Conservation (phyloP, 768 basidiomycete genomes). For the Mrakia gelida region DNA sequence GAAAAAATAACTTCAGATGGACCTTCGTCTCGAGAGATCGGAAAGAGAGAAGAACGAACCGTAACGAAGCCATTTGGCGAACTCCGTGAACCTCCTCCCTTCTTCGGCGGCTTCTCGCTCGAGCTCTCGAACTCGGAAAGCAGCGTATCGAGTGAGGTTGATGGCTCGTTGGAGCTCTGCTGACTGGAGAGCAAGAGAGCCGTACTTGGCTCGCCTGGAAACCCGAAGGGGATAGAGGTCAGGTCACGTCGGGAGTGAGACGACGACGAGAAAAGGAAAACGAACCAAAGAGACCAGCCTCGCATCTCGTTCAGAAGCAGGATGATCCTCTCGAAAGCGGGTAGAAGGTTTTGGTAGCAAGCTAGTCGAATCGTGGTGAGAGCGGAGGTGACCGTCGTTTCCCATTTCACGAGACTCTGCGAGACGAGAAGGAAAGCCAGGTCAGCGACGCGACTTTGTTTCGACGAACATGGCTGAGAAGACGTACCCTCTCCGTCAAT, state of each 20-base stretch:
- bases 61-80: constrained; percentile 37
- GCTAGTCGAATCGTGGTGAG: constrained; percentile 32
- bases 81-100: constrained; percentile 36
- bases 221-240: not conserved
- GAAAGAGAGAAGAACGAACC: constrained; percentile 30
- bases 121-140: constrained; percentile 15
- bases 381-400: constrained; percentile 32
- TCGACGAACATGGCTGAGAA: not conserved
- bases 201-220: not conserved
- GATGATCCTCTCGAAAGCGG: constrained; percentile 36
- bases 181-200: not conserved
- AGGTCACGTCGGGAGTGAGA: not conserved
- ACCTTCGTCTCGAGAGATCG: not conserved
- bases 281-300: constrained; percentile 36
- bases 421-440: not conserved
- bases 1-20: not conserved
- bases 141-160: constrained; percentile 22
- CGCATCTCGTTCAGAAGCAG: constrained; percentile 35
- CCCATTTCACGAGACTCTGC: constrained; percentile 38
- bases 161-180: constrained; percentile 19
- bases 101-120: constrained; percentile 36
- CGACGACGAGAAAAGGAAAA: not conserved
- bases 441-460: not conserved
- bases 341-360: constrained; percentile 33
- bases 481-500: constrained; percentile 24